A percentile compares a stretch with the other conserved stretches of the same genome.
Evolutionary conservation across 169 alveolate species (phyloP).

Genomic region (Plasmodium vinckei): DNA sequence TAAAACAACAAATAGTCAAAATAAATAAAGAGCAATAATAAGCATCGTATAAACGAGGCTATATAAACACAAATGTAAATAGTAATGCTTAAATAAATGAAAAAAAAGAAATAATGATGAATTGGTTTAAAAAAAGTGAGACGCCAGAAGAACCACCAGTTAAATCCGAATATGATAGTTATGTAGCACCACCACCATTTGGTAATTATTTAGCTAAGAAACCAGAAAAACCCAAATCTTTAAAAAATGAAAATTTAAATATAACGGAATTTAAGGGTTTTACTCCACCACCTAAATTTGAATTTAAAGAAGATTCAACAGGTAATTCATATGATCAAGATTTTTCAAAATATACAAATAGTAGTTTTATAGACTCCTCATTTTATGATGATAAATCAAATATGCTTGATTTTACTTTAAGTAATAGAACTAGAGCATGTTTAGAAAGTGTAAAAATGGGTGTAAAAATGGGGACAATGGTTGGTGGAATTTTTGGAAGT

Average conservation of each 20-base stretch:
- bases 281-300: conserved; percentile 76
- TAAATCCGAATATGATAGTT: conserved; percentile 51
- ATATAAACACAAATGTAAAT: too few species aligned
- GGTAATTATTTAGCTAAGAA: conserved; percentile 56
- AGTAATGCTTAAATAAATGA: too few species aligned
- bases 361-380: conserved; percentile 43
- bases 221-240: conserved; percentile 70
- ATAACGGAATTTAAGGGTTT: conserved; percentile 73
- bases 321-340: conserved; percentile 52
- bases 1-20: too few species aligned
- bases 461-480: conserved; percentile 92
- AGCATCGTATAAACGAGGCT: too few species aligned
- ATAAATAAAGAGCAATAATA: too few species aligned
- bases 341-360: conserved; percentile 72
- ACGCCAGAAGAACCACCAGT: conserved; percentile 30
- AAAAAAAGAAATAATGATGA: conserved; percentile 4
- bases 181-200: conserved; percentile 76
- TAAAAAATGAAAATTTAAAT: conserved; percentile 36
- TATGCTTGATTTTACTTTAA: conserved; percentile 78
- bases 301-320: conserved; percentile 65
- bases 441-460: conserved; percentile 92
- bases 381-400: conserved; percentile 64
- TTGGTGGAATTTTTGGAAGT: conserved; percentile 93
- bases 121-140: conserved; percentile 75
- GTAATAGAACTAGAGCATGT: conserved; percentile 88